These are phyloP conservation scores for Botryosphaeria agaves DNA, from an alignment of 2,329 filamentous ascomycete genomes.

Conservation along the genomic window DNA sequence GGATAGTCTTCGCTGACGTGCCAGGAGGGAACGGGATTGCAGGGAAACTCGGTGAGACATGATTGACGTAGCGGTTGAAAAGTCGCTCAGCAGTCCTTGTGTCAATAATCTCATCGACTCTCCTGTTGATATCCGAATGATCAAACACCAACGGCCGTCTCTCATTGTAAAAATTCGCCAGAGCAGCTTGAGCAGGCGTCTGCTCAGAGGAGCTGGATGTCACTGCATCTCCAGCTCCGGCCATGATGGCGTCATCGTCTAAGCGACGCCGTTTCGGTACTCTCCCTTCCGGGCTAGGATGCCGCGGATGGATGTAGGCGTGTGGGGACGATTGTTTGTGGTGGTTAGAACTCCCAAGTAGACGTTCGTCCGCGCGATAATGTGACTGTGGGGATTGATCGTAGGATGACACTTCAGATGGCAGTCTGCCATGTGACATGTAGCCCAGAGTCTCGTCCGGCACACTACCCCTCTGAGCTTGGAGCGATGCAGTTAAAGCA, in stretches of 20 bases:
- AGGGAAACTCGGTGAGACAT: constrained; percentile 38
- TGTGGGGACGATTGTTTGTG: no score
- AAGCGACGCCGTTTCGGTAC: constrained; percentile 16
- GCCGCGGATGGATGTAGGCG: constrained; percentile 6
- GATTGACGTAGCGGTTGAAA: constrained; percentile 37
- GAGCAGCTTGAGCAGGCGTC: no score
- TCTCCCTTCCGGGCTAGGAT: neutral
- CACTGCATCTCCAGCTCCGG: neutral
- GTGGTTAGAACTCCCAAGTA: no score
- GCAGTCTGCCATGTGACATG: neutral
- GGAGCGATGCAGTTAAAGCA: constrained; percentile 63
- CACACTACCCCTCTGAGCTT: constrained; percentile 26
- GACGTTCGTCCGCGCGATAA: no score
- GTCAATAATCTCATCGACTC: constrained; percentile 31
- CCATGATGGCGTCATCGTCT: constrained; percentile 2
- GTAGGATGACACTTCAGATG: neutral
- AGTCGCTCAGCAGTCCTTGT: constrained; percentile 33
- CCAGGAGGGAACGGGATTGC: constrained; percentile 38
- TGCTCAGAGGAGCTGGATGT: constrained; percentile 2
- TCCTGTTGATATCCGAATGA: constrained; percentile 17
- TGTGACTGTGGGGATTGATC: constrained; percentile 1
- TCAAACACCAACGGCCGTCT: constrained; percentile 8
- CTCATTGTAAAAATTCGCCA: constrained; percentile 4
- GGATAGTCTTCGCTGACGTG: constrained; percentile 35
- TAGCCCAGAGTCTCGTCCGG: constrained; percentile 2